phyloP scores from a whole-genome alignment of 352 stramenopile genomes.

The Phytophthora boehmeriae region DNA sequence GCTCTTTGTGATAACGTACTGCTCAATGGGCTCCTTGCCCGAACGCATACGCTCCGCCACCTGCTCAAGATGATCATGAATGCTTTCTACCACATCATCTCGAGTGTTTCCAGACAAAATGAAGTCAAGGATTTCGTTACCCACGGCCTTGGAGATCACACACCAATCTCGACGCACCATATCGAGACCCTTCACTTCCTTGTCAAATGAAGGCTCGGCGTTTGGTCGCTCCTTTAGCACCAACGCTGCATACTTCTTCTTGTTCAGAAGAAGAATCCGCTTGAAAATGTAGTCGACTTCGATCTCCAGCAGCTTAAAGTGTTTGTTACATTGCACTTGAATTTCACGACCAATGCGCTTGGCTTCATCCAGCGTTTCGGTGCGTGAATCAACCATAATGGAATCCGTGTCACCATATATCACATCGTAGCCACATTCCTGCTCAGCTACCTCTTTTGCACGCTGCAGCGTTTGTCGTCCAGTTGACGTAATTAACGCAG shows the following conservation, averaged over 20 bases:
- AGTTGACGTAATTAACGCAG: constrained; percentile 98
- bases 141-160: constrained; percentile 97
- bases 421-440: constrained; percentile 97
- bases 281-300: constrained; percentile 99
- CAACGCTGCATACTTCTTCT: constrained; percentile 99
- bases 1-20: constrained; percentile 99
- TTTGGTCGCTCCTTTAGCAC: constrained; percentile 89
- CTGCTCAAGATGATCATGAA: constrained; percentile 95
- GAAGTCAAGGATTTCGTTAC: constrained; percentile 96
- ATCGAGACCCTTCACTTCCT: constrained; percentile 99
- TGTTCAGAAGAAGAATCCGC: constrained; percentile 99
- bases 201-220: constrained; percentile 83
- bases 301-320: constrained; percentile 99
- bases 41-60: constrained; percentile 94
- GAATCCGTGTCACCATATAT: constrained; percentile 99
- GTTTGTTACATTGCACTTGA: constrained; percentile 99
- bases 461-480: constrained; percentile 98
- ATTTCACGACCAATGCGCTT: constrained; percentile 95
- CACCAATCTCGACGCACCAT: constrained; percentile 99
- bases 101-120: constrained; percentile 95
- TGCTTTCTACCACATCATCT: constrained; percentile 96
- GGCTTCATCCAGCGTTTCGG: constrained; percentile 93
- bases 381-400: constrained; percentile 98
- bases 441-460: constrained; percentile 97
- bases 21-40: constrained; percentile 93